Conservation (phyloP, 495 filamentous ascomycete species). For the Xanthoparmelia taractica region DNA sequence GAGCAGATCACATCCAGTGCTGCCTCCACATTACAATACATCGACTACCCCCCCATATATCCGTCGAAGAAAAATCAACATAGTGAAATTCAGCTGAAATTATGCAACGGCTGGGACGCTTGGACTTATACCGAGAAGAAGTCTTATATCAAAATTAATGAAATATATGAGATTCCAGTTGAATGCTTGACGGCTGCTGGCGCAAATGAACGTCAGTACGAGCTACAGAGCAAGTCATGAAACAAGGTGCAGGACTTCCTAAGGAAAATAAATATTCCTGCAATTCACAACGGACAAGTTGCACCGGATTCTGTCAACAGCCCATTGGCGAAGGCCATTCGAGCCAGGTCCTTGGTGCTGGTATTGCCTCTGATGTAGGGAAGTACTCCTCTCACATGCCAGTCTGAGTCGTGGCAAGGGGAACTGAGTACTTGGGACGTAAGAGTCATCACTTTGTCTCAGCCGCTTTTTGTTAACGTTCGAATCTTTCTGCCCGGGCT, state of each 20-base stretch:
- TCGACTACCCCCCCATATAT: slow-evolving; percentile 1
- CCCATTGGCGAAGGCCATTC: not conserved
- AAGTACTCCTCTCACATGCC: not conserved
- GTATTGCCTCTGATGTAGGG: not conserved
- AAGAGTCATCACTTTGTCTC: too few relatives aligned
- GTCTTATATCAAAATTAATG: not conserved
- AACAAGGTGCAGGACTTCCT: not conserved
- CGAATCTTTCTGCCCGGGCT: too few relatives aligned
- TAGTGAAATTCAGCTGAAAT: not conserved
- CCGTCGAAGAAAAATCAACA: not conserved
- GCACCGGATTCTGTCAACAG: not conserved
- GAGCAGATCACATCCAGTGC: not conserved
- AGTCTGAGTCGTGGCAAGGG: too few relatives aligned
- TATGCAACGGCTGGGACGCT: not conserved
- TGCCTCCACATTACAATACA: not conserved
- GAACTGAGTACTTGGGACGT: too few relatives aligned
- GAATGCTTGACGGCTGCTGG: not conserved
- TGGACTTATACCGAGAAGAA: slow-evolving; percentile 2
- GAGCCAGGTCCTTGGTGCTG: not conserved
- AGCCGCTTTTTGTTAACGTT: too few relatives aligned
- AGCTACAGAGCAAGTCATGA: not conserved
- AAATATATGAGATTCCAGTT: not conserved
- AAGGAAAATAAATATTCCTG: not conserved
- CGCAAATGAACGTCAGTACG: not conserved
- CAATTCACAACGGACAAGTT: not conserved